phyloP scores from a whole-genome alignment of 139 green algal genomes.

The Chlamydomonas sp. region DNA sequence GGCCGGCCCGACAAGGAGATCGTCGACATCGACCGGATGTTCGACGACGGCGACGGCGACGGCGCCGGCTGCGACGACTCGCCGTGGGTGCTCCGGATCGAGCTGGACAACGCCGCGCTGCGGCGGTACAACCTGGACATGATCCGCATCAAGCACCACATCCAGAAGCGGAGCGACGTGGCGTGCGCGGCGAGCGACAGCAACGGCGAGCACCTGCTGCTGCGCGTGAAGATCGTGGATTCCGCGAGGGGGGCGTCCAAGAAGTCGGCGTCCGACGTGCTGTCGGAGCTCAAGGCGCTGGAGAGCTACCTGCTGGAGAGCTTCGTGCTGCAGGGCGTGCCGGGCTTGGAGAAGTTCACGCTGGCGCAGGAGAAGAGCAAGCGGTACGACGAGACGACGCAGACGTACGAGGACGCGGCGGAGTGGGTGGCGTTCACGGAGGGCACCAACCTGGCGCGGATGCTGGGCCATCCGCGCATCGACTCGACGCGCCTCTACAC shows the following conservation, averaged over 20 bases:
- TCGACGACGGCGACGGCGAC: slow-evolving; percentile 73
- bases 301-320: slow-evolving; percentile 45
- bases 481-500: slow-evolving; percentile 59
- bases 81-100: slow-evolving; percentile 87
- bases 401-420: slow-evolving; percentile 39
- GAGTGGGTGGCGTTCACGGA: slow-evolving; percentile 90
- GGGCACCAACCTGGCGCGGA: slow-evolving; percentile 71
- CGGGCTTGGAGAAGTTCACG: slow-evolving; percentile 71
- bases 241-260: neutral
- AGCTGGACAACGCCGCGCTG: slow-evolving; percentile 39
- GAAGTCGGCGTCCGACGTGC: slow-evolving; percentile 6
- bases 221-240: slow-evolving; percentile 39
- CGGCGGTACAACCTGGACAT: neutral
- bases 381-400: neutral
- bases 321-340: slow-evolving; percentile 55
- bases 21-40: slow-evolving; percentile 80
- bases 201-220: slow-evolving; percentile 81
- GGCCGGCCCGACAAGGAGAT: slow-evolving; percentile 44
- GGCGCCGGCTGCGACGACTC: slow-evolving; percentile 38
- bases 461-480: slow-evolving; percentile 46
- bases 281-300: slow-evolving; percentile 15
- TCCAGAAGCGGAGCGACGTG: slow-evolving; percentile 71
- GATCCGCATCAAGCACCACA: slow-evolving; percentile 31
- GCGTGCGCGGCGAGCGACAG: slow-evolving; percentile 87
- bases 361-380: neutral